phyloP scores from a whole-genome alignment of 192 early-diverging fungal genomes.

The Chytriomyces sp. region DNA sequence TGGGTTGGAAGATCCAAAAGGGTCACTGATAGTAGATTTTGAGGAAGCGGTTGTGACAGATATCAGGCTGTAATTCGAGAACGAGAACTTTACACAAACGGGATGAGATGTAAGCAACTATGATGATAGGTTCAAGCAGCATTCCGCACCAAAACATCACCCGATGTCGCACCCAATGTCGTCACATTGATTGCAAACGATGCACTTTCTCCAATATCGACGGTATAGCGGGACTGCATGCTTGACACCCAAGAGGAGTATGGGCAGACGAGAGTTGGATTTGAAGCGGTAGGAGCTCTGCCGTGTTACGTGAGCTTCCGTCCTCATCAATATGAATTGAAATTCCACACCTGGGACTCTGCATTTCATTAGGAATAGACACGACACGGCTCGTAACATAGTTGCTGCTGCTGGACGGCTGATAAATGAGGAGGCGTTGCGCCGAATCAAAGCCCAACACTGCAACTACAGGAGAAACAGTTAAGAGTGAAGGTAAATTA shows the following conservation, averaged over 20 bases:
- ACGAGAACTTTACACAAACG: constrained; percentile 1
- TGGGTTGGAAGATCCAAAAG: not conserved
- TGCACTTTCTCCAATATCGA: constrained; percentile 16
- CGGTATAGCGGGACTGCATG: not conserved
- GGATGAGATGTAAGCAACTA: not conserved
- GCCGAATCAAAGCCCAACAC: constrained; percentile 10
- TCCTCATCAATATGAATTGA: not conserved
- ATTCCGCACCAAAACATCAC: not conserved
- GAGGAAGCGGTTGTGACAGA: not conserved
- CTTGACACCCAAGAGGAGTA: constrained; percentile 3
- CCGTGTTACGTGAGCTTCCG: not conserved
- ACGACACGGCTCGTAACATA: constrained; percentile 13
- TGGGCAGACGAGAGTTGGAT: constrained; percentile 23
- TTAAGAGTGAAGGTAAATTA: not conserved
- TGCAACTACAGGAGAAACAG: not conserved
- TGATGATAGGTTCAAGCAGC: no score
- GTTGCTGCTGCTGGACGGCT: not conserved
- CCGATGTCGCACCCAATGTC: not conserved
- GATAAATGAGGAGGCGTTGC: constrained; percentile 18
- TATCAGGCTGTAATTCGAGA: constrained; percentile 20
- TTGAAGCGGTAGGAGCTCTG: constrained; percentile 10
- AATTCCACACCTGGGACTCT: constrained; percentile 14
- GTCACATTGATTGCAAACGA: constrained; percentile 2
- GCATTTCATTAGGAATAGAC: constrained; percentile 20
- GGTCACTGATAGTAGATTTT: not conserved